Conservation (phyloP, 352 stramenopile species). For the Globisporangium nodosum region DNA sequence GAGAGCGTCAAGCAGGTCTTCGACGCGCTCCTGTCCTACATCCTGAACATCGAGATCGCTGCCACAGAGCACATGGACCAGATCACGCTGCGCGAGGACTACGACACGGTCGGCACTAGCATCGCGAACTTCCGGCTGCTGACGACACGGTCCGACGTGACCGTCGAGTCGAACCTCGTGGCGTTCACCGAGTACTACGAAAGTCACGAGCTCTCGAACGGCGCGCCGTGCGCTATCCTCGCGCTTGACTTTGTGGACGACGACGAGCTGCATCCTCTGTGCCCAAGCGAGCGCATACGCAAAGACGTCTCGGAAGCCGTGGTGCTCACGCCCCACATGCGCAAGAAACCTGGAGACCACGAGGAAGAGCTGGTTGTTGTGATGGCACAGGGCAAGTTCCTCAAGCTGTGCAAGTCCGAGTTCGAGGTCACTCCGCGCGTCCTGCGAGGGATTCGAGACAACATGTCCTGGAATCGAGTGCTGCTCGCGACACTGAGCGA, state of each 20-base stretch:
- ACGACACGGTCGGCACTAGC: conserved; percentile 12
- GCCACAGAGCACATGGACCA: conserved; percentile 30
- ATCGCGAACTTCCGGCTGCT: conserved; percentile 27
- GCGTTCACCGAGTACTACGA: conserved; percentile 17
- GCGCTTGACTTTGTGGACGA: conserved; percentile 34
- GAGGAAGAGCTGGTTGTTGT: conserved; percentile 9
- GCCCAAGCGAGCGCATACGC: conserved; percentile 10
- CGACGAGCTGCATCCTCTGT: conserved; percentile 22
- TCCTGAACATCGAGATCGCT: conserved; percentile 37
- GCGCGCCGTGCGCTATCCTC: conserved; percentile 15
- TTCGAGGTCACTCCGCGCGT: conserved; percentile 5
- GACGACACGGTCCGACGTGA: conserved; percentile 16
- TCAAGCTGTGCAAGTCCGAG: conserved; percentile 3
- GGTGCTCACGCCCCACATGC: conserved; percentile 7
- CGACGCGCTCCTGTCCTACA: conserved; percentile 23
- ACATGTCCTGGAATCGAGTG: conserved; percentile 1
- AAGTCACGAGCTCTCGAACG: neutral
- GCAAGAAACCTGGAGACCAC: conserved; percentile 1
- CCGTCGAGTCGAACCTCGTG: conserved; percentile 34
- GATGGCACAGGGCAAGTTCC: conserved; percentile 12
- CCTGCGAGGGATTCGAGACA: neutral
- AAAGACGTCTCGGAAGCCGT: conserved; percentile 23
- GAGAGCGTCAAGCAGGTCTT: conserved; percentile 25
- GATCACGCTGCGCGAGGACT: conserved; percentile 36
- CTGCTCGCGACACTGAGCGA: conserved; percentile 4